Evolutionary conservation across 2,329 filamentous ascomycete genomes (phyloP), one percentile per base, ranked within the genome.

Genomic region (Cladorrhinum sp.): DNA sequence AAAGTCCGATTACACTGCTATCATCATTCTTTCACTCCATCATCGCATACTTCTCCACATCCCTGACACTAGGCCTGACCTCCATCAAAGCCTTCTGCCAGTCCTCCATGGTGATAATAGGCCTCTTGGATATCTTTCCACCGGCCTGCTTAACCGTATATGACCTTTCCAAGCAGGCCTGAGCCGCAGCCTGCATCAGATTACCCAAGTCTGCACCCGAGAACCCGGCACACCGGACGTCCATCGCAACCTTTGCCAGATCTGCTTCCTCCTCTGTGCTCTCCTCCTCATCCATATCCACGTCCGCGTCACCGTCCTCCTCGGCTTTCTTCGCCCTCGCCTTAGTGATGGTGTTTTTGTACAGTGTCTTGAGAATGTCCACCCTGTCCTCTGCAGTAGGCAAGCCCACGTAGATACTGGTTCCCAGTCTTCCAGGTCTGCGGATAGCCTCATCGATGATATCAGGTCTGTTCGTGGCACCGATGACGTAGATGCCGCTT

Each of bases 381-480:
- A 90, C 90, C 13, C 95, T 84, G 72, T 96, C 73, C 7, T 87
- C 81, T 0, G 88, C 79, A 24, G 86, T 88, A 0, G 95, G 95
- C 0, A 98, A 78, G 69, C 95, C 93, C 41, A 99, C 89, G 67
- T 93, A 97, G 24, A 98, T 82, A n/a, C 89, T 85, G 0, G 89
- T 93, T 65, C 93, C 93, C 1, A 99, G 81, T 24, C 95, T 88
- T 0, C 95, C 95, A 0, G 95, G 93, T 1, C 95, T 88, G 10
- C 98, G 83, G 86, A 99, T 96, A 1, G 95, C 95, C 1, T 91
- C 87, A 72, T 99, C 95, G 67, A 99, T 98, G 78, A 96, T 96
- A 71, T 98, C 93, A 0, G 93, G 93, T 0, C 95, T 81, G 74
- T 99, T 99, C 1, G 95, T 98, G 0, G 95, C 95, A 23, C 91